Conservation (phyloP, 495 filamentous ascomycete species). For the Thozetella sp. region DNA sequence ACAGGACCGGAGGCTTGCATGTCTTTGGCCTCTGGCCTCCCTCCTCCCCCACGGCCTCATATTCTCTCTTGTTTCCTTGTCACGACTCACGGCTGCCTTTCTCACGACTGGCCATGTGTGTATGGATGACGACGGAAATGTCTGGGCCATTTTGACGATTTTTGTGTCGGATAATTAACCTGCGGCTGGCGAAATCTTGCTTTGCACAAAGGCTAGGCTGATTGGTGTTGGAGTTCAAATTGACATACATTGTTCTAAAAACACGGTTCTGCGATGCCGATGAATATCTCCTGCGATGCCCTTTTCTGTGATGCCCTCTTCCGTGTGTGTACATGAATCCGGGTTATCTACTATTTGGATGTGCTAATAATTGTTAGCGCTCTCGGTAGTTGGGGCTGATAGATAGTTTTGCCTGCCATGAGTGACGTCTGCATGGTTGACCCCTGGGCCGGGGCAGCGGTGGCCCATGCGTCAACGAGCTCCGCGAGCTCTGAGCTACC, state of each 20-base stretch:
- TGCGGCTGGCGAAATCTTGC: background rate
- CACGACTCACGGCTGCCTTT: conserved; percentile 2
- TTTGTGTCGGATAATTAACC: background rate
- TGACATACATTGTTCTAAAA: too few relatives aligned
- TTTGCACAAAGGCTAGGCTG: background rate
- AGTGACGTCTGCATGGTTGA: conserved; percentile 1
- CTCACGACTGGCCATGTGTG: background rate
- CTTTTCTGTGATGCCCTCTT: too few relatives aligned
- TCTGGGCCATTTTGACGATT: background rate
- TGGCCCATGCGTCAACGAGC: background rate
- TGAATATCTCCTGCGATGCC: too few relatives aligned
- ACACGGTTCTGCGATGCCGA: too few relatives aligned
- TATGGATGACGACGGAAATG: background rate
- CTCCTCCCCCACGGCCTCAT: too few relatives aligned
- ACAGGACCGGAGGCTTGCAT: background rate
- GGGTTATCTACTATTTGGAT: too few relatives aligned
- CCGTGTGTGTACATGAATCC: too few relatives aligned
- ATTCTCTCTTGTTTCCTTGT: background rate
- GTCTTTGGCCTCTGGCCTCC: background rate
- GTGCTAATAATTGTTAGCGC: too few relatives aligned
- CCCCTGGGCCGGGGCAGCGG: background rate
- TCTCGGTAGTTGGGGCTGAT: too few relatives aligned
- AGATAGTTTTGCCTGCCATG: too few relatives aligned
- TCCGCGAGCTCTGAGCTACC: background rate
- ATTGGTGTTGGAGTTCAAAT: conserved; percentile 2